Conservation (phyloP, 257 asterid species). For the Petunia axillaris region DNA sequence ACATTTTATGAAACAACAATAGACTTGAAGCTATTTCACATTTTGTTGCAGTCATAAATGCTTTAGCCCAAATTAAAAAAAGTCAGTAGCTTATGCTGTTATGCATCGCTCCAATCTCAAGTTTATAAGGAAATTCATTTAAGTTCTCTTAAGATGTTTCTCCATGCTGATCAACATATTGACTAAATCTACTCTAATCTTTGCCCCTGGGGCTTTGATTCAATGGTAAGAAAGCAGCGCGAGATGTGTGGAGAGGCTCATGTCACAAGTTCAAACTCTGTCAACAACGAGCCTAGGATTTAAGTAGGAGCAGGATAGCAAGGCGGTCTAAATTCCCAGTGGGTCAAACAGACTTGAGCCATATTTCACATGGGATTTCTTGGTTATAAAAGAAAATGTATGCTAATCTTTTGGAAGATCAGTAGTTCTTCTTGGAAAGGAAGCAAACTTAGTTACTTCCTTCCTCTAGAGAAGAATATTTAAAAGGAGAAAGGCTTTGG, state of each 20-base stretch:
- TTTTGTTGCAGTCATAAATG: background rate
- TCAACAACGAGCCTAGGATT: background rate
- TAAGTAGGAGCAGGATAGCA: background rate
- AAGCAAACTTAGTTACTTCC: too few species aligned
- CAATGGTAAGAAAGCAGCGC: background rate
- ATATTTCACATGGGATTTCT: too few species aligned
- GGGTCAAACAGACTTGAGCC: too few species aligned
- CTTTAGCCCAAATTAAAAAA: background rate
- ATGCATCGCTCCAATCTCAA: background rate
- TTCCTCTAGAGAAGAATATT: background rate
- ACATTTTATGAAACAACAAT: background rate
- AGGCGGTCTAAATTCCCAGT: background rate
- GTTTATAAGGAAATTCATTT: background rate
- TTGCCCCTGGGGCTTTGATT: background rate
- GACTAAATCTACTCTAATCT: background rate
- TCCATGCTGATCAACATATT: background rate
- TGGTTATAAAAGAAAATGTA: too few species aligned
- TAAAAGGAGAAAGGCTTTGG: background rate
- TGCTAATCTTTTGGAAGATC: too few species aligned
- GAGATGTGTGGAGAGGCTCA: background rate
- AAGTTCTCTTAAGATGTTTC: background rate
- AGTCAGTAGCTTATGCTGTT: background rate
- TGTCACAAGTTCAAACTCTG: background rate
- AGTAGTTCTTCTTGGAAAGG: too few species aligned
- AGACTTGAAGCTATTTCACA: background rate